phyloP scores from a whole-genome alignment of 2,329 filamentous ascomycete species.

The Nemania bipapillata region DNA sequence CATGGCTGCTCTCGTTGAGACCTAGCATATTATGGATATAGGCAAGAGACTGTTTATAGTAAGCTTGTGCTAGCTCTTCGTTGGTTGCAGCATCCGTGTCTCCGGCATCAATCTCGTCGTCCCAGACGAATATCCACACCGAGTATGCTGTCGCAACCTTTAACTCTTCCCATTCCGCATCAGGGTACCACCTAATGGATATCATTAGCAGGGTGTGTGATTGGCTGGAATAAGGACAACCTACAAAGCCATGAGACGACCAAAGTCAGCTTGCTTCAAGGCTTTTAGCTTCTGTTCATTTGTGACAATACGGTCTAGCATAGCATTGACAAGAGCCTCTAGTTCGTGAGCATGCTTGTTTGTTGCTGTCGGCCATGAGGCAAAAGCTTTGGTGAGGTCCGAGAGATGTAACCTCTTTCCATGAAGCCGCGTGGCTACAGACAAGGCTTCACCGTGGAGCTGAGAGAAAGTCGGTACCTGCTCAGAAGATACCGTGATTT shows the following conservation, averaged over 20 bases:
- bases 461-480: conserved; percentile 27
- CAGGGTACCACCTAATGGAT: conserved; percentile 49
- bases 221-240: conserved; percentile 16
- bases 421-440: conserved; percentile 40
- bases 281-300: conserved; percentile 49
- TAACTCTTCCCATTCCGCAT: conserved; percentile 51
- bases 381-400: conserved; percentile 45
- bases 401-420: conserved; percentile 44
- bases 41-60: conserved; percentile 48
- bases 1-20: conserved; percentile 35
- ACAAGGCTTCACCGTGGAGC: conserved; percentile 41
- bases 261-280: conserved; percentile 51
- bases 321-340: conserved; percentile 41
- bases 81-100: conserved; percentile 49
- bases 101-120: conserved; percentile 51
- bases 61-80: conserved; percentile 47
- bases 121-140: conserved; percentile 53
- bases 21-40: conserved; percentile 48
- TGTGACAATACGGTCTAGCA: conserved; percentile 45
- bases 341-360: conserved; percentile 43
- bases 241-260: conserved; percentile 49
- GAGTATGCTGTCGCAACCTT: conserved; percentile 50
- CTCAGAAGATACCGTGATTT: conserved; percentile 15
- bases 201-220: conserved; percentile 19
- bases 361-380: conserved; percentile 43